phyloP scores from a whole-genome alignment of 2,329 filamentous ascomycete species.

The Scytalidium sp. region DNA sequence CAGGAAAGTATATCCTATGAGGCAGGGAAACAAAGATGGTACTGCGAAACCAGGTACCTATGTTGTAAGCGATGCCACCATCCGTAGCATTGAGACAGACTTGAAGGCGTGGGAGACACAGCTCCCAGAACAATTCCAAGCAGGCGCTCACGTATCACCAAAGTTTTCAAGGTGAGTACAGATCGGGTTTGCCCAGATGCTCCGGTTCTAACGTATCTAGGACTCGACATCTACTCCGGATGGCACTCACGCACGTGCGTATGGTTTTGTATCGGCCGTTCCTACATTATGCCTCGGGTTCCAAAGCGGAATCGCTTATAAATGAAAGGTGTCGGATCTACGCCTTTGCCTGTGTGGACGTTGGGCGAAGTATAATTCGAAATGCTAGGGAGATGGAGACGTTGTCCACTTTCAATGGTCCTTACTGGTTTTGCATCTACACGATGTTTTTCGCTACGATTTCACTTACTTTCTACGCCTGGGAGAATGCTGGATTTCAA shows the following conservation, averaged over 20 bases:
- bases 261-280: conserved; percentile 78
- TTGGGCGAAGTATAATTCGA: conserved; percentile 67
- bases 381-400: conserved; percentile 74
- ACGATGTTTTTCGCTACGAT: conserved; percentile 77
- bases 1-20: conserved; percentile 59
- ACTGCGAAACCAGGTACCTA: conserved; percentile 36
- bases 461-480: conserved; percentile 71
- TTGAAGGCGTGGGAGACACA: conserved; percentile 58
- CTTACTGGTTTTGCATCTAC: conserved; percentile 81
- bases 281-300: conserved; percentile 71
- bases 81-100: conserved; percentile 60
- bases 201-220: conserved; percentile 35
- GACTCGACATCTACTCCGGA: conserved; percentile 68
- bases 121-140: conserved; percentile 71
- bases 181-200: conserved; percentile 24
- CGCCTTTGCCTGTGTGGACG: conserved; percentile 51
- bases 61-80: conserved; percentile 55
- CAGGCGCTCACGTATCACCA: conserved; percentile 69
- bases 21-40: conserved; percentile 42
- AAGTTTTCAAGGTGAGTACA: conserved; percentile 66
- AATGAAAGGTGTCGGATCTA: conserved; percentile 76
- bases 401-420: conserved; percentile 66
- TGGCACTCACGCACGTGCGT: conserved; percentile 75
- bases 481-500: conserved; percentile 71
- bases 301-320: conserved; percentile 51